Evolutionary conservation across 768 basidiomycete species (phyloP), one percentile per base, ranked within the genome.

Genomic region (Suillus alpinus): DNA sequence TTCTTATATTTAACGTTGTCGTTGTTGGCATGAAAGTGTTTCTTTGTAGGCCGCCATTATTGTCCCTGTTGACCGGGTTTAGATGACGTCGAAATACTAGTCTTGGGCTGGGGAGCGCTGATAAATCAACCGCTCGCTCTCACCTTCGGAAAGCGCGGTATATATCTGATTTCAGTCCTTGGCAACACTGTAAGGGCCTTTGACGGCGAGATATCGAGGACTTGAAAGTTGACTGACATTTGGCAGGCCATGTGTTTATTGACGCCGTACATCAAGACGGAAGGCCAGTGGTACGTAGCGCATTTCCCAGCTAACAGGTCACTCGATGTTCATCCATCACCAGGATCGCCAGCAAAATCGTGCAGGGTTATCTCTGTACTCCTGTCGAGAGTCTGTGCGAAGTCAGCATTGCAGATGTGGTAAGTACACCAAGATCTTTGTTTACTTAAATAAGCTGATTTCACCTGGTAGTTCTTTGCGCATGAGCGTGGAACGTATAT

Each of bases 331-430:
- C 4, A 51, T 52, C 12, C 16, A 10, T 37, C 7, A 8, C 23
- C 26, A 66, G 65, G 65, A 66, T 66, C 14, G 65, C 59, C 16
- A 66, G 61, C 23, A 66, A 66, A 53, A 66, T 66, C 32, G 56
- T 66, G 14, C 65, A 66, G 34, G 65, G 65, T 18, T 66, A 57
- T 39, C 65, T 66, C 49, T 66, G 65, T n/a, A 66, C 65, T 50
- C 65, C 65, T 23, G 65, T 66, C n/a, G 65, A 66, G 31, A 66
- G 65, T 46, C 59, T 66, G 43, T 66, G 65, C 40, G 65, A 66
- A 58, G 65, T 66, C 41, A 66, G 65, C 59, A 57, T 66, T 29
- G 36, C 65, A 41, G 65, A 66, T 37, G 61, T 66, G 6, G 65
- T 66, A 14, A 56, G 57, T 53, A 18, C 16, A 18, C 26, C 2